Percentiles rank a stretch among this genome's conserved stretches.
phyloP scores from a whole-genome alignment of 805 yeast species.

The Yarrowia phangngaensis region DNA sequence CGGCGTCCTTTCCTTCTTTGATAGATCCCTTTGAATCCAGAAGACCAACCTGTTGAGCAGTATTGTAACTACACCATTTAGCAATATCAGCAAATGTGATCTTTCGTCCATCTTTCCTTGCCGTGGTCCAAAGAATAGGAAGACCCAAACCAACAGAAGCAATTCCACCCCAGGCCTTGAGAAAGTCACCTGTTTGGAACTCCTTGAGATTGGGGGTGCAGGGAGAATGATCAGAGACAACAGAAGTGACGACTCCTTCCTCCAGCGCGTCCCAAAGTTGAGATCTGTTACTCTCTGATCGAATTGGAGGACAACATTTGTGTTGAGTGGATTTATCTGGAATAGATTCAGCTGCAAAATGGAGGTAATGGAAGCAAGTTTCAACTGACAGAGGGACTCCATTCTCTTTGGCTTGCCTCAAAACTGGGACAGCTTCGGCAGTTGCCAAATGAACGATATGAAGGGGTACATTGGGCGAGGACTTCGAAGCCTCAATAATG shows the following conservation, averaged over 20 bases:
- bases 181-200: conserved; percentile 76
- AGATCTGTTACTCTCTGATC: conserved; percentile 66
- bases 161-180: conserved; percentile 96
- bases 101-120: conserved; percentile 42
- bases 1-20: conserved; percentile 79
- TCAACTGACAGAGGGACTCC: conserved; percentile 62
- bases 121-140: conserved; percentile 76
- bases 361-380: conserved; percentile 89
- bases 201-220: conserved; percentile 90
- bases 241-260: conserved; percentile 65
- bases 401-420: conserved; percentile 56
- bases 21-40: conserved; percentile 67
- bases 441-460: conserved; percentile 92
- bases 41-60: conserved; percentile 82
- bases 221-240: conserved; percentile 94
- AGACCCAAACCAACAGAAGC: conserved; percentile 89
- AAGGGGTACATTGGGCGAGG: conserved; percentile 44
- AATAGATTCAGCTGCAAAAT: conserved; percentile 72
- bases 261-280: conserved; percentile 75
- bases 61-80: conserved; percentile 75
- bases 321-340: conserved; percentile 74
- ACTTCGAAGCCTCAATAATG: conserved; percentile 58
- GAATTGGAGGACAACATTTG: conserved; percentile 94
- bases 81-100: conserved; percentile 59
- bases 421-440: conserved; percentile 71